Evolutionary conservation across 2,329 filamentous ascomycete species (phyloP).

Genomic region (Endocalyx cinctus): DNA sequence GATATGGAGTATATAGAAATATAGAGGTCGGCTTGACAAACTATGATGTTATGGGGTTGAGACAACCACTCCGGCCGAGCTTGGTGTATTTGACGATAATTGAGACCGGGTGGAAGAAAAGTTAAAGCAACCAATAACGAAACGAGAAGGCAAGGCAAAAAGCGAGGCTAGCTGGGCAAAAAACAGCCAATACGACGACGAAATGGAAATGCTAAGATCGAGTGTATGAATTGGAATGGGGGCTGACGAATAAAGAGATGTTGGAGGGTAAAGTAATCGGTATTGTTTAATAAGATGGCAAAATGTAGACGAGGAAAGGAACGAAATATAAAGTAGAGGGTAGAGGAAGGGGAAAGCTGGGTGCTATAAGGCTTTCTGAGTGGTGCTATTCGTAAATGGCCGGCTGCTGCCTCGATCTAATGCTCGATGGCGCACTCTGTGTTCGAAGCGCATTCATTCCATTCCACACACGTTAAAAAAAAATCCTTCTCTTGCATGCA

Average conservation of each 20-base stretch:
- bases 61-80: no score
- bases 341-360: constrained; percentile 11
- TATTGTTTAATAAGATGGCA: constrained; percentile 4
- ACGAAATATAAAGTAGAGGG: constrained; percentile 6
- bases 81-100: background rate
- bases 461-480: no score
- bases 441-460: constrained; percentile 10
- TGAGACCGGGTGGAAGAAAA: background rate
- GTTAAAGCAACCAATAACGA: background rate
- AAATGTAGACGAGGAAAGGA: constrained; percentile 7
- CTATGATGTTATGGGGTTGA: background rate
- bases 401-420: constrained; percentile 15
- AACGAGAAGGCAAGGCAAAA: background rate
- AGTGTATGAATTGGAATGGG: background rate
- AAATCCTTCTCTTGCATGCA: no score
- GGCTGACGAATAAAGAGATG: background rate
- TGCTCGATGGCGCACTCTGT: constrained; percentile 9
- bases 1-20: background rate
- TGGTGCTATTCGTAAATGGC: constrained; percentile 16
- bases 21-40: background rate
- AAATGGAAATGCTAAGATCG: background rate
- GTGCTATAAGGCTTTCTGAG: constrained; percentile 15
- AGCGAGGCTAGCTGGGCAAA: no score
- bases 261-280: background rate
- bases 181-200: background rate